Base-by-base conservation (phyloP, 257 asterid species). In the Gardenia jasminoides region DNA sequence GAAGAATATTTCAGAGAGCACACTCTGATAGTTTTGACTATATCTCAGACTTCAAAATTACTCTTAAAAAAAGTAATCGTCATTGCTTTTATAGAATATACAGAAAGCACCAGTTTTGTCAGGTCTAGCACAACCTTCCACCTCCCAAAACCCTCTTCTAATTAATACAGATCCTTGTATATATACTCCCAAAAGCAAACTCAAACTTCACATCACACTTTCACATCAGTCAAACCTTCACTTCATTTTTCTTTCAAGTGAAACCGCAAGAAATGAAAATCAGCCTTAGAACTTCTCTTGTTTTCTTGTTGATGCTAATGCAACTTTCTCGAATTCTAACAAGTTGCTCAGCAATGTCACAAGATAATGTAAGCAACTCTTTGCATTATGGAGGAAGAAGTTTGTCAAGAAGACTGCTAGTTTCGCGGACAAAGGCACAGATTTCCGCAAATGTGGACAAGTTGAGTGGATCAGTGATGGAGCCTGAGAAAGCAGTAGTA, bases 401-500 rank as follows among this genome's bases (percentile, higher is more conserved):
- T 28, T 70, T 76, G 17, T 82, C 89, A 76, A 86, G 92, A 83
- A 89, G 80, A 79, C 26, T 86, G 84, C 74, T 84, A 15, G 70
- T 67, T 54, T 81, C 86, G 36, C 79, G 7, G 39, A 36, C 33
- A 2, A 74, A 65, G 52, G 83, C 74, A 43, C 76, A 81, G 10
- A 10, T 85, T 46, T 71, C 85, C 6, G 78, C 78, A 4, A 86
- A 78, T 44, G 75, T 71, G 61, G 85, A 76, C 26, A 84, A 78
- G 82, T 43, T 80, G 72, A 81, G 74, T 26, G 89, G 86, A 77
- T 79, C 81, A 52, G 70, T 52, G 78, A 65, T 78, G 72, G 80
- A 85, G 76, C 86, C 84, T 44, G 88, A 85, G 77, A 86, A 85
- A 77, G 87, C 89, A n/a, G 84, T 88, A 76, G 84, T 78, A 48